phyloP scores from a whole-genome alignment of 805 yeast genomes.

The Scheffersomyces ergatensis region DNA sequence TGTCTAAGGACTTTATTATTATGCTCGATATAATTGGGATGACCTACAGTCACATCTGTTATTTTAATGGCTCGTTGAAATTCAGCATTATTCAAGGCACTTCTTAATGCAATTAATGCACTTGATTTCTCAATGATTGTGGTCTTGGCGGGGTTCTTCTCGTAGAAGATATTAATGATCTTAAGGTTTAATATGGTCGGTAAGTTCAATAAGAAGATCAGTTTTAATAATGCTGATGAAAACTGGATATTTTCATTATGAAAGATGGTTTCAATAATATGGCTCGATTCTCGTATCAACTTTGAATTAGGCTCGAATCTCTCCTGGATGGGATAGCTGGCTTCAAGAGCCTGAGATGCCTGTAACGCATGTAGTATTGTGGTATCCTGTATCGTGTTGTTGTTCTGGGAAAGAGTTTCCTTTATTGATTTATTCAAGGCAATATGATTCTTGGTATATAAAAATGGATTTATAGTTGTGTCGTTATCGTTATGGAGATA shows the following conservation, averaged over 20 bases:
- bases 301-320: constrained; percentile 7
- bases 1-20: constrained; percentile 27
- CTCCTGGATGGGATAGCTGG: constrained; percentile 4
- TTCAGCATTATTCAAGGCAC: constrained; percentile 57
- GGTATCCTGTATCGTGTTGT: not conserved
- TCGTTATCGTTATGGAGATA: no score
- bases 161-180: constrained; percentile 23
- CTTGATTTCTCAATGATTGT: constrained; percentile 29
- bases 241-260: constrained; percentile 12
- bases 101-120: constrained; percentile 64
- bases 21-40: constrained; percentile 43
- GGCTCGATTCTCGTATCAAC: constrained; percentile 2
- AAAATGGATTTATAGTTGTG: not conserved
- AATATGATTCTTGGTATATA: constrained; percentile 2
- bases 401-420: not conserved
- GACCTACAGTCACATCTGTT: constrained; percentile 61
- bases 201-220: constrained; percentile 29
- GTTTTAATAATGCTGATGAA: constrained; percentile 20
- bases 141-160: constrained; percentile 18
- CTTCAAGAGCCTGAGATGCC: constrained; percentile 1
- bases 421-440: constrained; percentile 3
- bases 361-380: constrained; percentile 4
- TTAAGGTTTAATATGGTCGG: constrained; percentile 28
- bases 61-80: constrained; percentile 54
- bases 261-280: constrained; percentile 6